These are phyloP conservation scores for Mortierella sp. DNA, from an alignment of 371 early-diverging fungal species.

Conservation along the genomic window DNA sequence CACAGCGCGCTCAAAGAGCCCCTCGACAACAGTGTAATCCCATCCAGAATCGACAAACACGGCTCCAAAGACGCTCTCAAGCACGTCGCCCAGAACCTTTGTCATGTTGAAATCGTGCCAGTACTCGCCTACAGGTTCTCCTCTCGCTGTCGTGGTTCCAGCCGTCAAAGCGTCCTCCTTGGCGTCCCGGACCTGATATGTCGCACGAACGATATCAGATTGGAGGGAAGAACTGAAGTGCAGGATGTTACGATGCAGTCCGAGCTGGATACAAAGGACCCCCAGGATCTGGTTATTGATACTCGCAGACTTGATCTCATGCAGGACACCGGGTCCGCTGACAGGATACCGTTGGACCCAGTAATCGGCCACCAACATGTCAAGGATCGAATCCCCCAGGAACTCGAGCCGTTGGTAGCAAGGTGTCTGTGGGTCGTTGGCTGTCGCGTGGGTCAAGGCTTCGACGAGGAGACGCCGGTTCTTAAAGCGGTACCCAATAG, in stretches of 20 bases:
- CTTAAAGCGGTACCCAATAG: constrained; percentile 77
- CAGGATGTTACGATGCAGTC: constrained; percentile 73
- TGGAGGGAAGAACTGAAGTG: constrained; percentile 66
- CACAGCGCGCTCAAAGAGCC: constrained; percentile 67
- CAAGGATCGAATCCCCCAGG: constrained; percentile 89
- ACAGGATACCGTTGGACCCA: constrained; percentile 68
- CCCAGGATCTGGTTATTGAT: constrained; percentile 87
- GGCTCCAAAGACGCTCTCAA: constrained; percentile 92
- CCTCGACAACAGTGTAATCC: constrained; percentile 62
- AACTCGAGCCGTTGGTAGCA: constrained; percentile 93
- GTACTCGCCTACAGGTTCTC: constrained; percentile 65
- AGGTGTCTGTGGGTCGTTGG: constrained; percentile 52
- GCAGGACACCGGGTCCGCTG: constrained; percentile 72
- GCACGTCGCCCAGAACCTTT: constrained; percentile 88
- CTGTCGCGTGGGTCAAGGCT: constrained; percentile 83
- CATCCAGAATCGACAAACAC: constrained; percentile 87
- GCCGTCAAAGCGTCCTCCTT: constrained; percentile 6
- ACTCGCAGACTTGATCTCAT: constrained; percentile 78
- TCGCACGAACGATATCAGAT: constrained; percentile 15
- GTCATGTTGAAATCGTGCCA: constrained; percentile 84
- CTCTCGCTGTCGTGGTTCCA: background rate
- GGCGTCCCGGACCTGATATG: constrained; percentile 11
- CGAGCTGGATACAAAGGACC: constrained; percentile 67
- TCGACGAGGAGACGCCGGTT: constrained; percentile 71
- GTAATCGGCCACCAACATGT: constrained; percentile 78